Evolutionary conservation across 2,329 filamentous ascomycete species (phyloP), one percentile per base, ranked within the genome.

Genomic region (Epichloe sp.): DNA sequence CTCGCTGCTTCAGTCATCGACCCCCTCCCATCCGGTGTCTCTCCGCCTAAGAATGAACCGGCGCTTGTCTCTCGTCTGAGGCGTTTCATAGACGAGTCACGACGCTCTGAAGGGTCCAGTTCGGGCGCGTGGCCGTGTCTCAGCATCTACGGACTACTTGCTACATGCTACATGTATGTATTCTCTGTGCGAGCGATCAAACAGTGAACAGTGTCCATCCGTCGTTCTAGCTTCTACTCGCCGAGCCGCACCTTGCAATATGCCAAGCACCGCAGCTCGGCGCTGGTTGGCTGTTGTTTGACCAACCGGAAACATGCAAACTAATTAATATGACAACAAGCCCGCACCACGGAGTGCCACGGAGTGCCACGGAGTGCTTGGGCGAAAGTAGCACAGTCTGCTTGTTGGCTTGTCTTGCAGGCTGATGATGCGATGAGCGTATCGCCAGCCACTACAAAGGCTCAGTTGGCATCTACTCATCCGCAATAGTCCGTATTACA

Each of bases 61-160:
- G 17, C 14, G 26, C 44, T n/a, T 26, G 26, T 23, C 23, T 49
- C 36, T 47, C 37, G 47, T 37, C 51, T 50, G 47, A 50, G 51
- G 51, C 47, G 51, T 50, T 47, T 52, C 47, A 50, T 49, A 14
- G 11, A 44, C 26, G 47, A 17, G 26, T 21, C 47, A 44, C 40
- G 31, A 38, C 47, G 47, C 38, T 48, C 38, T n/a, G 15, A 21
- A 45, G 43, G n/a, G 43, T n/a, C 15, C 12, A 31, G 15, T 15
- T 31, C 26, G 43, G 26, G 23, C 15, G 12, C 43, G 43, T 35
- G 1, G 43, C 14, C 43, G n/a, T 45, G 43, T 43, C 41, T 43
- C 41, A 17, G 17, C 41, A 43, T 43, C 41, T 23, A 31, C 23
- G 23, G 23, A 26, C 23, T 26, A 8, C 26, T 21, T 21, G 19